phyloP scores from a whole-genome alignment of 768 basidiomycete species.

The Dictyophora rubrovolvata region DNA sequence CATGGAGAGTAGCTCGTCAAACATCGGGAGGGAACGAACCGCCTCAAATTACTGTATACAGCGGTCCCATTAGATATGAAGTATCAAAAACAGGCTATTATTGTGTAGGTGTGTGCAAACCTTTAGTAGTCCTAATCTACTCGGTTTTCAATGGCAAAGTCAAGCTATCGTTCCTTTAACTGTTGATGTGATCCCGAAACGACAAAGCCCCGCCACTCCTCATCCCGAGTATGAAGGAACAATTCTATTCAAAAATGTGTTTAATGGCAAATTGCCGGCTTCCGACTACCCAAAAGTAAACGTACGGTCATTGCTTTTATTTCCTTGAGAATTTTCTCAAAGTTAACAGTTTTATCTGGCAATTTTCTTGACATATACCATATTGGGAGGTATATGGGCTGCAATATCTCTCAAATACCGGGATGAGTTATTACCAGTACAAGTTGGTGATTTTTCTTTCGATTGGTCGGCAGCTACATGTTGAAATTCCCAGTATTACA shows the following conservation, averaged over 20 bases:
- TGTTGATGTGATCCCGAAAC: constrained; percentile 34
- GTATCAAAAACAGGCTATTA: constrained; percentile 90
- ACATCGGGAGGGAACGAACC: constrained; percentile 33
- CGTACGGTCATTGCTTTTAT: constrained; percentile 35
- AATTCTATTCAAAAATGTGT: constrained; percentile 81
- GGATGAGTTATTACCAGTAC: constrained; percentile 79
- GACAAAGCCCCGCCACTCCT: constrained; percentile 40
- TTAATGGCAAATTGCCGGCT: constrained; percentile 81
- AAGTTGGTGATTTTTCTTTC: constrained; percentile 34
- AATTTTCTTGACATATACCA: constrained; percentile 72
- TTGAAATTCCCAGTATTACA: constrained; percentile 55
- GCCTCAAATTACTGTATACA: constrained; percentile 47
- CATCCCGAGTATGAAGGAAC: constrained; percentile 74
- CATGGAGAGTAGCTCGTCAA: constrained; percentile 32
- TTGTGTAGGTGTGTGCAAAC: constrained; percentile 66
- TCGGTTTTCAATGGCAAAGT: constrained; percentile 2
- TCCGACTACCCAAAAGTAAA: constrained; percentile 96
- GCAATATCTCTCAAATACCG: constrained; percentile 74
- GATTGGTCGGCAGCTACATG: not conserved
- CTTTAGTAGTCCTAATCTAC: not conserved
- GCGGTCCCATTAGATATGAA: constrained; percentile 67
- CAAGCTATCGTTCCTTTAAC: constrained; percentile 85
- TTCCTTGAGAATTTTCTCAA: constrained; percentile 6
- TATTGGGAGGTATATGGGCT: constrained; percentile 66
- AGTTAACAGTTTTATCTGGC: constrained; percentile 67